Base-by-base conservation (phyloP, 2,329 filamentous ascomycete species). In the Phialemonium atrogriseum region DNA sequence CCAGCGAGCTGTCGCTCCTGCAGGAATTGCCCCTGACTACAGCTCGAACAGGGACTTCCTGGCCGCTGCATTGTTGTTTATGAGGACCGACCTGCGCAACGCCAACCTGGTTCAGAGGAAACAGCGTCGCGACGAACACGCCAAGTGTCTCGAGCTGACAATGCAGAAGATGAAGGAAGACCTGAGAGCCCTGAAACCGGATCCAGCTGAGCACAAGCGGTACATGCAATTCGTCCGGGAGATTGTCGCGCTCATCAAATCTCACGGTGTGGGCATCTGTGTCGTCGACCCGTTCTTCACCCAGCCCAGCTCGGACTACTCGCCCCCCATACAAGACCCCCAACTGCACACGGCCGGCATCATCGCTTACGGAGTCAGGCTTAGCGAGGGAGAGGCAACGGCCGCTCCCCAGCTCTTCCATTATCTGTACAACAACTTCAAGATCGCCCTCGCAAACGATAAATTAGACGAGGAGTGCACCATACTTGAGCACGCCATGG, bases 401-500 rank as follows among this genome's bases (percentile, higher is more conserved):
- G 65, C 64, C 4, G 51, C 52, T 5, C 59, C 65, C 12, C 62
- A 66, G 32, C 58, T 77, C 4, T 77, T 77, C 44, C 68, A 68
- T 47, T 70, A 73, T 35, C 55, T 77, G 3, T 68, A 66, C 45
- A 70, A 70, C 41, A 73, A 68, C 48, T 73, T 73, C 47, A 74
- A 73, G 45, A 53, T 67, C 32, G 67, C 70, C 0, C 47, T 77
- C 3, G 59, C 61, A 25, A 67, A 67, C 35, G 56, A 64, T 34
- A 62, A 58, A 30, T 54, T 75, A n/a, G 46, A 45, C 5, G 58
- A 65, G 5, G 67, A 75, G 43, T 50, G 58, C 17, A 42, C 35
- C 5, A 62, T 74, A 30, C 43, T 77, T 13, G 51, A 51, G 21
- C 56, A 56, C 33, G 68, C 66, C n/a, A 64, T 75, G 63, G 52